Conservation (phyloP, 352 stramenopile species). For the Phytophthora pini region DNA sequence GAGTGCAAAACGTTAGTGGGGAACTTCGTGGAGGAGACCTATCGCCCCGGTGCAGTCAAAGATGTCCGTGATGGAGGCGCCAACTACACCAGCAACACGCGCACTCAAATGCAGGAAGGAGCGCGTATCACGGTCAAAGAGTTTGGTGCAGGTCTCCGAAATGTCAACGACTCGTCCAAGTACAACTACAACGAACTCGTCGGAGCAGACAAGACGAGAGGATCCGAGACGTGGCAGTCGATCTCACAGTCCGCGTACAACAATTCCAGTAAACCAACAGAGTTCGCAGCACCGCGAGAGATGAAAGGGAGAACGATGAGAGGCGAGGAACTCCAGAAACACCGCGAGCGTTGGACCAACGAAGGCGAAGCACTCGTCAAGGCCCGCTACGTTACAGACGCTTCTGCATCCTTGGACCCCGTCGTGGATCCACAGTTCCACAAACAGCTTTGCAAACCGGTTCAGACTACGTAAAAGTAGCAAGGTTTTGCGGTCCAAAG, state of each 20-base stretch:
- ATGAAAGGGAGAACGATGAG: conserved; percentile 54
- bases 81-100: conserved; percentile 64
- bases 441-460: conserved; percentile 66
- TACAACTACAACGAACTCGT: conserved; percentile 79
- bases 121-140: conserved; percentile 33
- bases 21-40: conserved; percentile 86
- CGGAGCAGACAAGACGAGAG: conserved; percentile 63
- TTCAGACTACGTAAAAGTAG: conserved; percentile 62
- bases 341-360: conserved; percentile 69
- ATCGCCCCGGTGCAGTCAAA: conserved; percentile 59
- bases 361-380: conserved; percentile 60
- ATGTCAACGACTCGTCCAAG: conserved; percentile 51
- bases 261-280: conserved; percentile 60
- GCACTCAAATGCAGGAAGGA: conserved; percentile 64
- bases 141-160: conserved; percentile 62
- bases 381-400: conserved; percentile 69
- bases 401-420: conserved; percentile 47
- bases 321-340: conserved; percentile 58
- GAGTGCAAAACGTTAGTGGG: conserved; percentile 82
- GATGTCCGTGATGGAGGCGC: conserved; percentile 46
- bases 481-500: neutral
- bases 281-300: conserved; percentile 72
- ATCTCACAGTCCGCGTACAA: conserved; percentile 62
- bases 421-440: conserved; percentile 59
- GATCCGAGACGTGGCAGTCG: conserved; percentile 59